These are phyloP conservation scores for Plasmodium malariae DNA, from an alignment of 169 alveolate species.

Conservation along the genomic window DNA sequence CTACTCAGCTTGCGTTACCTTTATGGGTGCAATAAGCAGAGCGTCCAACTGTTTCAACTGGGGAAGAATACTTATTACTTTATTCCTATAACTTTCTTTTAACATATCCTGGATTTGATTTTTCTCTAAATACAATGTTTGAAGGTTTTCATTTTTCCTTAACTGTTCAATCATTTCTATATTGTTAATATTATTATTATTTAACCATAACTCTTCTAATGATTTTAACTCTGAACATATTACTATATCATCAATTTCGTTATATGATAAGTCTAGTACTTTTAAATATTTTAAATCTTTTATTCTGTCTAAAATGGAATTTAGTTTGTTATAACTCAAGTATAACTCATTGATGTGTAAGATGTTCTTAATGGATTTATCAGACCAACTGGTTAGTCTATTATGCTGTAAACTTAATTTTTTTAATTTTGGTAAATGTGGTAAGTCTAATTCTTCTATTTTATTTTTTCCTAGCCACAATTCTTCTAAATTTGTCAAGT, in stretches of 20 bases:
- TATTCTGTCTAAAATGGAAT: slow-evolving; percentile 20
- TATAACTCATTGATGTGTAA: slow-evolving; percentile 82
- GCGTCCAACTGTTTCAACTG: slow-evolving; percentile 66
- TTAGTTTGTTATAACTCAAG: slow-evolving; percentile 85
- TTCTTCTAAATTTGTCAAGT: slow-evolving; percentile 83
- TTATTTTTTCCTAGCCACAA: slow-evolving; percentile 93
- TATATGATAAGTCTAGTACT: slow-evolving; percentile 87
- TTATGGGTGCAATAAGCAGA: background rate
- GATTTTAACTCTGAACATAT: slow-evolving; percentile 76
- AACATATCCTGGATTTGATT: slow-evolving; percentile 86
- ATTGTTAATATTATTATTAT: slow-evolving; percentile 82
- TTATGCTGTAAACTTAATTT: slow-evolving; percentile 88
- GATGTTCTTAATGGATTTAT: slow-evolving; percentile 69
- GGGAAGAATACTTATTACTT: slow-evolving; percentile 84
- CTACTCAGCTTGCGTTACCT: background rate
- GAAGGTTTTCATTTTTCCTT: slow-evolving; percentile 73
- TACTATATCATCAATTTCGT: slow-evolving; percentile 79
- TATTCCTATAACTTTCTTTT: slow-evolving; percentile 87
- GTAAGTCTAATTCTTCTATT: slow-evolving; percentile 82
- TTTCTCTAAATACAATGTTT: slow-evolving; percentile 87
- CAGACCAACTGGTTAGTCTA: slow-evolving; percentile 84
- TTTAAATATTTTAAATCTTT: slow-evolving; percentile 51
- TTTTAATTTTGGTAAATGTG: slow-evolving; percentile 81
- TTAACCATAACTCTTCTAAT: slow-evolving; percentile 88
- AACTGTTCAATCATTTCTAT: slow-evolving; percentile 79